Evolutionary conservation across 768 basidiomycete genomes (phyloP), one percentile per base, ranked within the genome.

Genomic region (Leccinellum rugosiceps): DNA sequence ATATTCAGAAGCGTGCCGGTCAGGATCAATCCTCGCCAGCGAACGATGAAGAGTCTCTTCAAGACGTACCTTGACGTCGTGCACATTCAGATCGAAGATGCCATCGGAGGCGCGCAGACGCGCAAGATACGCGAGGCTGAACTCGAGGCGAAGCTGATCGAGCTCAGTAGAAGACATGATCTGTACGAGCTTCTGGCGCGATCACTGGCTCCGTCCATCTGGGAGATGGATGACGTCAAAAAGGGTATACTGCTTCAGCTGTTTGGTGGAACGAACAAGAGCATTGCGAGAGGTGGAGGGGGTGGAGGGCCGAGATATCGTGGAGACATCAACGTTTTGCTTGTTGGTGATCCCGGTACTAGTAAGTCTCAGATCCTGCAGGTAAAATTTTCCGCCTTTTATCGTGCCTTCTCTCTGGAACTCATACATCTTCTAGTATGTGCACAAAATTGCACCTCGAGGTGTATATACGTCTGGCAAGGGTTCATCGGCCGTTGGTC

Each of bases 191-290:
- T 91, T 26, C 79, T 98, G 6, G 77, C 94, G 8, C 78, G 88
- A 17, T 92, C 89, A 2, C 81, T 99, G 55, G 96, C 95, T 1
- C 97, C 97, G 15, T 90, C 87, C 32, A 97, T 99, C 62, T 98
- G 92, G 87, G 91, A 93, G 71, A 89, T 98, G 91, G 95, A 98
- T 25, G 97, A 99, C 68, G 94, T 98, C 58, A 99, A 99, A 78
- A 98, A 98, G 77, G 97, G 97, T 0, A 97, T 98, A 53, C 70
- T 99, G 57, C 76, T 99, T 31, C 96, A 98, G 72, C 74, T 99
- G 25, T 98, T 99, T 73, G 97, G 97, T 3, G 97, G 97, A 0
- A 98, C 97, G 34, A 98, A 98, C 73, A 99, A 99, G 79, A 94
- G 80, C 65, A 91, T 98, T 61, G 83, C 91, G 2, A 80, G 86